Evolutionary conservation across 495 filamentous ascomycete species (phyloP), one percentile per base, ranked within the genome.

Genomic region (Aspergillus sclerotiicarbonarius): DNA sequence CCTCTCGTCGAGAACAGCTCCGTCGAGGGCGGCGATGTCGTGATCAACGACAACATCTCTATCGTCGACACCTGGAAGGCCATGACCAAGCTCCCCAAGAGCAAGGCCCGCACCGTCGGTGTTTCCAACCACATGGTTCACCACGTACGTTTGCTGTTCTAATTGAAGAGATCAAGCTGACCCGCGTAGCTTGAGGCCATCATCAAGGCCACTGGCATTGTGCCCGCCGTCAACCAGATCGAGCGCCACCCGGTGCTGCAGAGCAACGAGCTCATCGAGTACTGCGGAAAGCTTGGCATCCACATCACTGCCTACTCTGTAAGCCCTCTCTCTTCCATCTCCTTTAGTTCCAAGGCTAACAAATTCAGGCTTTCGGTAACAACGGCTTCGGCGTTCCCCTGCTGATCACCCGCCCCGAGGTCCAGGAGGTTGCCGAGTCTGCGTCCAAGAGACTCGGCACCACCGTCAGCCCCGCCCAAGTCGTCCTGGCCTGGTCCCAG

Each of bases 61-160:
- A 78, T 81, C 21, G 75, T 78, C 21, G 76, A 81, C 55, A 81
- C 77, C 66, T 81, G 76, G 77, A 79, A 72, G 65, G 78, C 78
- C 57, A 75, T 81, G 74, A 78, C 65, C 57, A 66, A 80, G 70
- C 75, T 81, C 47, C 75, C 76, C 66, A 80, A 81, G 69, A 68
- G 56, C 71, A 81, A 81, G 71, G 71, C 66, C 51, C 75, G 78
- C 51, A 65, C 77, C 60, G 65, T 81, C 47, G 78, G 77, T 74
- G 78, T 81, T 30, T 81, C 78, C 58, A 81, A 80, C 75, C 75
- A 74, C 67, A 73, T 57, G 35, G 71, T 77, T 33, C 62, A 72
- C 46, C 72, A 80, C 62, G 75, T 78, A 65, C 25, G 75, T 72
- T 1, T 2, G 15, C 4, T 29, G 19, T 18, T 8, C 16, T 16